A percentile compares a stretch with the other conserved stretches of the same genome.
Evolutionary conservation across 2,329 filamentous ascomycete species (phyloP).

Genomic region (Zymoseptoria crescenta): DNA sequence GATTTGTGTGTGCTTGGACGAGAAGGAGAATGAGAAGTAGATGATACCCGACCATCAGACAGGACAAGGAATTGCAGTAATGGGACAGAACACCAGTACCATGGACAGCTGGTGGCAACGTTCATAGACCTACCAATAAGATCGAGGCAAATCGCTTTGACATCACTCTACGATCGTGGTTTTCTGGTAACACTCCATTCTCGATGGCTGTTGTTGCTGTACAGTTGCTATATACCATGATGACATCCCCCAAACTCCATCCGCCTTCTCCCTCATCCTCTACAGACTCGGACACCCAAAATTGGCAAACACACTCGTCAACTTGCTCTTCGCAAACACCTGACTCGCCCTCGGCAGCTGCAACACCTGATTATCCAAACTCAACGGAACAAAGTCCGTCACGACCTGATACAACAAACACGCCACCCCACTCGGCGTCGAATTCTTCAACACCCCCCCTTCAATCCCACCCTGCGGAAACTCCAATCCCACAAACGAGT

Average conservation of each 20-base stretch:
- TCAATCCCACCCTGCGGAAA: not conserved
- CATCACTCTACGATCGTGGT: no score
- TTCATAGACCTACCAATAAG: no score
- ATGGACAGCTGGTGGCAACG: no score
- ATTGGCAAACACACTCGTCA: not conserved
- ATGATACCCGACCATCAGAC: not conserved
- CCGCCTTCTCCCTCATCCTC: no score
- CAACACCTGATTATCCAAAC: not conserved
- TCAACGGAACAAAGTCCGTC: not conserved
- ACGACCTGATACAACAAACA: not conserved
- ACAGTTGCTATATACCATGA: no score
- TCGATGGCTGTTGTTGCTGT: no score
- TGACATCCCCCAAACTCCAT: no score
- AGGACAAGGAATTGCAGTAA: no score
- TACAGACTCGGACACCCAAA: not conserved
- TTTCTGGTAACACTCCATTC: no score
- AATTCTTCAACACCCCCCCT: not conserved
- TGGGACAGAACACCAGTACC: no score
- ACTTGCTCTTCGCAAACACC: not conserved
- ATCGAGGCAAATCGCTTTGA: no score
- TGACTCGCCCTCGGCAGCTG: not conserved
- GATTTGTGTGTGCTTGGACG: conserved; percentile 61
- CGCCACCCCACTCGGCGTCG: not conserved
- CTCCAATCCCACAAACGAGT: not conserved
- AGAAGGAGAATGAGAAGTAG: conserved; percentile 49